Percentiles rank a stretch among this genome's conserved stretches.
Conservation (phyloP, 805 yeast genomes). For the Nakazawaea holstii region DNA sequence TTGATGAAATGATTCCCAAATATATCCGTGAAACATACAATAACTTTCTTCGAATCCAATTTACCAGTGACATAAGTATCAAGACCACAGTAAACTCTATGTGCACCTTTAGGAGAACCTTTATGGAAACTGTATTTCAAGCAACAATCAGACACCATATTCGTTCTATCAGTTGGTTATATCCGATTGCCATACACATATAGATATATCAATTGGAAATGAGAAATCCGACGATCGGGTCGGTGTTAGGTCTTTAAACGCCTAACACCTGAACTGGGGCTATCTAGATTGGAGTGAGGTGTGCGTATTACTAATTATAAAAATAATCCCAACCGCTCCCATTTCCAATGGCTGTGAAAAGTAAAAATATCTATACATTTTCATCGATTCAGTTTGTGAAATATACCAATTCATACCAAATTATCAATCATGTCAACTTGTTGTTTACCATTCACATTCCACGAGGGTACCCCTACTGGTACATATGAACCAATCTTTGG, state of each 20-base stretch:
- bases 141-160: constrained; percentile 30
- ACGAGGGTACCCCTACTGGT: constrained; percentile 50
- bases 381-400: no score
- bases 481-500: constrained; percentile 34
- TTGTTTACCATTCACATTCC: constrained; percentile 36
- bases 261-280: no score
- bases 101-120: constrained; percentile 44
- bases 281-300: no score
- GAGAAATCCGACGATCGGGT: no score
- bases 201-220: no score
- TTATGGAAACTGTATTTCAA: constrained; percentile 36
- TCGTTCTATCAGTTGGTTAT: constrained; percentile 16
- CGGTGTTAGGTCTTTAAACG: no score
- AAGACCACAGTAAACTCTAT: constrained; percentile 33
- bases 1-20: constrained; percentile 25
- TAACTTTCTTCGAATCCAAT: constrained; percentile 21
- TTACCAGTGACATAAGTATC: constrained; percentile 45
- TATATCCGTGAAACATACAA: constrained; percentile 32
- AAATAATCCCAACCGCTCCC: no score
- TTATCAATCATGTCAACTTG: constrained; percentile 39
- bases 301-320: no score
- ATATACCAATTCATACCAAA: no score
- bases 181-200: no score
- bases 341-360: no score
- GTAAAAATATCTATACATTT: no score